Conservation (phyloP, 2,329 filamentous ascomycete species). For the Calonectria henricotiae region DNA sequence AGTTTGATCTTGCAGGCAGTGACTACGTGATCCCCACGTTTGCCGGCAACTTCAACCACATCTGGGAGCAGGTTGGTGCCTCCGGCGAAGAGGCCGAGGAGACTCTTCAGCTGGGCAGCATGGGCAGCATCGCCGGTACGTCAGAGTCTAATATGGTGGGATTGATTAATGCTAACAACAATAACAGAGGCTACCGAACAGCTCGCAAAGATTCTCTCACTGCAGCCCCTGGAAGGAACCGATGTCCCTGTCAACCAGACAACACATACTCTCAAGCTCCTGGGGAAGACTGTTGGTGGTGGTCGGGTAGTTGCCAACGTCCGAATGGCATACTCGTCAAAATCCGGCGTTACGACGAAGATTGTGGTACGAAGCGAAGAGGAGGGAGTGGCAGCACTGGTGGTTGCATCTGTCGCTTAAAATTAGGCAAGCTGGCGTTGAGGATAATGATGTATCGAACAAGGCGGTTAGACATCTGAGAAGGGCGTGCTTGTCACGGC, state of each 20-base stretch:
- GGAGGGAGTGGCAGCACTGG: constrained; percentile 87
- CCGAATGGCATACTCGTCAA: constrained; percentile 94
- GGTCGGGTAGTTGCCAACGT: constrained; percentile 90
- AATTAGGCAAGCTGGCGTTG: constrained; percentile 57
- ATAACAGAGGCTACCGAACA: constrained; percentile 89
- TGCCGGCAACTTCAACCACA: constrained; percentile 93
- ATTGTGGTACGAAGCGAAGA: constrained; percentile 94
- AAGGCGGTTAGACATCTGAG: constrained; percentile 53
- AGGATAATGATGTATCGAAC: constrained; percentile 57
- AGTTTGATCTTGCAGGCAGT: constrained; percentile 90
- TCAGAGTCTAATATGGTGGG: constrained; percentile 38
- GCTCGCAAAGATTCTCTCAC: constrained; percentile 86
- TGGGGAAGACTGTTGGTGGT: constrained; percentile 94
- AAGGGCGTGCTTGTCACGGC: constrained; percentile 31
- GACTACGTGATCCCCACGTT: constrained; percentile 97
- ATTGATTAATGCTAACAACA: constrained; percentile 47
- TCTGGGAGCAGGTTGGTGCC: constrained; percentile 96
- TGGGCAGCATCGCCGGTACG: constrained; percentile 94
- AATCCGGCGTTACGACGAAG: constrained; percentile 96
- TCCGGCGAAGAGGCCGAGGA: constrained; percentile 91
- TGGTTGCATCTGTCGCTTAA: constrained; percentile 89
- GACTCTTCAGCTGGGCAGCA: constrained; percentile 88
- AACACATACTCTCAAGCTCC: constrained; percentile 94
- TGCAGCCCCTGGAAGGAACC: constrained; percentile 95
- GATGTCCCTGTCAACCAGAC: constrained; percentile 91